A percentile compares a stretch with the other conserved stretches of the same genome.
These are phyloP conservation scores for Sarocladium oryzae DNA, from an alignment of 2,329 filamentous ascomycete species.

Conservation along the genomic window DNA sequence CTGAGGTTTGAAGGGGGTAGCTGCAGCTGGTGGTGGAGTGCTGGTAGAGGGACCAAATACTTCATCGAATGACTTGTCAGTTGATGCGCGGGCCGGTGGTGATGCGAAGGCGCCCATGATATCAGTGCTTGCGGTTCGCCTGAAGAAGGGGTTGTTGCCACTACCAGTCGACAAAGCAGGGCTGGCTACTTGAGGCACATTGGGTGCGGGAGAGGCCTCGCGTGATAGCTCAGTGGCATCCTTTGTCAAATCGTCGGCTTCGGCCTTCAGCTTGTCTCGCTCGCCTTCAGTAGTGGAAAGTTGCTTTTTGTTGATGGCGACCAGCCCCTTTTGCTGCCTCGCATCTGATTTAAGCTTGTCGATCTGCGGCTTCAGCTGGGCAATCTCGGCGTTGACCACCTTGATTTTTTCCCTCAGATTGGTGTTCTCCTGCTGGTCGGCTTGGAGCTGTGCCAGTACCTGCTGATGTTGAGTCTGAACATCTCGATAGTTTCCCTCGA, in stretches of 20 bases:
- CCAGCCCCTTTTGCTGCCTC: conserved; percentile 90
- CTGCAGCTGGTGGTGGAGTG: conserved; percentile 33
- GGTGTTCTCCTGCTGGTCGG: conserved; percentile 84
- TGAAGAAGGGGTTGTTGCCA: conserved; percentile 93
- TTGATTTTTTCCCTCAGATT: conserved; percentile 83
- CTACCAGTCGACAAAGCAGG: conserved; percentile 63
- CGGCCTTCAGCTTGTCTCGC: conserved; percentile 76
- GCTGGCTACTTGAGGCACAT: conserved; percentile 53
- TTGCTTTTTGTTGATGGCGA: conserved; percentile 98
- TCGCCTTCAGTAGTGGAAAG: conserved; percentile 83
- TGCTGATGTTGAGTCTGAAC: conserved; percentile 77
- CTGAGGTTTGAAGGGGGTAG: conserved; percentile 41
- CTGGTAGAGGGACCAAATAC: conserved; percentile 59
- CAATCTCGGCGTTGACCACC: conserved; percentile 73
- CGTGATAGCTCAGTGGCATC: conserved; percentile 52
- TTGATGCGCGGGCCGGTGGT: conserved; percentile 39
- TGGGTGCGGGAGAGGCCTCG: conserved; percentile 44
- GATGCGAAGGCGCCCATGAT: conserved; percentile 49
- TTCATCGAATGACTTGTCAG: conserved; percentile 73
- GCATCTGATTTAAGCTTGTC: conserved; percentile 91
- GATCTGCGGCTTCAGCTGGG: conserved; percentile 78
- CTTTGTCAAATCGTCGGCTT: conserved; percentile 64
- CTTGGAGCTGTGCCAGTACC: conserved; percentile 64
- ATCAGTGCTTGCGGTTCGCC: conserved; percentile 57
- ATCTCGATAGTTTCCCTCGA: conserved; percentile 77